Conservation (phyloP, 192 early-diverging fungal species). For the Spinellus fusiger region DNA sequence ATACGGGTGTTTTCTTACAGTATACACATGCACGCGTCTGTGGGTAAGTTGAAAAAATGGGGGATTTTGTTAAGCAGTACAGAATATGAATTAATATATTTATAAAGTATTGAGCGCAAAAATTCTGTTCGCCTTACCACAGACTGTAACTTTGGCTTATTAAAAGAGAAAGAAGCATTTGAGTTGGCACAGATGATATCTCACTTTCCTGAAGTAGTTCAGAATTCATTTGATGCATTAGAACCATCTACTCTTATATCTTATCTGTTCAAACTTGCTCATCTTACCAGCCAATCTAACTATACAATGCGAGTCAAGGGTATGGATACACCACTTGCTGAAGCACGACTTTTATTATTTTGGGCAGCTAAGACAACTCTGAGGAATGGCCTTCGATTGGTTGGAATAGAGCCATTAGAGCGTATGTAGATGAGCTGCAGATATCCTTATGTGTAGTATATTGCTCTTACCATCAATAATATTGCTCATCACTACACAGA, state of each 20-base stretch:
- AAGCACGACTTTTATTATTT: slow-evolving; percentile 73
- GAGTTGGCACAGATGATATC: slow-evolving; percentile 70
- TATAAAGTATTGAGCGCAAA: slow-evolving; percentile 65
- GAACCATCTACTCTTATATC: slow-evolving; percentile 80
- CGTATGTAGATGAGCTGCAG: slow-evolving; percentile 88
- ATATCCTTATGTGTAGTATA: too few species aligned
- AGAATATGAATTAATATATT: neutral
- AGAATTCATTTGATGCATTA: slow-evolving; percentile 46
- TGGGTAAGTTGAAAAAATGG: slow-evolving; percentile 47
- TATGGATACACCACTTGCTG: slow-evolving; percentile 56
- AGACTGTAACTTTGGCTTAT: slow-evolving; percentile 48
- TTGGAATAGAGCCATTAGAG: slow-evolving; percentile 75
- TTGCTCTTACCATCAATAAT: too few species aligned
- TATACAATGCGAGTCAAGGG: slow-evolving; percentile 61
- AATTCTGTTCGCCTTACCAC: slow-evolving; percentile 39
- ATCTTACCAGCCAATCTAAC: slow-evolving; percentile 62
- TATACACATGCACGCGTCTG: slow-evolving; percentile 92
- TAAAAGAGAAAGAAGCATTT: slow-evolving; percentile 65
- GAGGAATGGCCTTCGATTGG: slow-evolving; percentile 68
- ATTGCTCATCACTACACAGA: too few species aligned
- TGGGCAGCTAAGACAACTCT: slow-evolving; percentile 73
- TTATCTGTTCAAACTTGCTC: slow-evolving; percentile 72
- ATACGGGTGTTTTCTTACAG: slow-evolving; percentile 94
- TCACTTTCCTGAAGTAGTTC: slow-evolving; percentile 75
- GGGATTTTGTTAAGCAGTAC: slow-evolving; percentile 22